Percentiles rank a stretch among this genome's conserved stretches.
phyloP scores from a whole-genome alignment of 805 yeast genomes.

The Priceomyces carsonii region DNA sequence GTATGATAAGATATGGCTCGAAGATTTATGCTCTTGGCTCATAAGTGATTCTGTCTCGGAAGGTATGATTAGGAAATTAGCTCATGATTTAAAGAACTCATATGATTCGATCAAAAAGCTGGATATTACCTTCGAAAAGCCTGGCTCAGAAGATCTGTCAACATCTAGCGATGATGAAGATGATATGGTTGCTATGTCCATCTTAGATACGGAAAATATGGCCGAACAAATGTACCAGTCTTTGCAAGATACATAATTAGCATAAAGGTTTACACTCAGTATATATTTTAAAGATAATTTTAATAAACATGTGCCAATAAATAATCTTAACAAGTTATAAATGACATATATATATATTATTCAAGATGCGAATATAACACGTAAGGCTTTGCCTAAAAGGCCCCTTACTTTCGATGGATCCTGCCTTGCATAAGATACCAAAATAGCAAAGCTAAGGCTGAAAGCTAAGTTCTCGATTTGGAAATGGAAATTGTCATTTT shows the following conservation, averaged over 20 bases:
- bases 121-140: slow-evolving; percentile 59
- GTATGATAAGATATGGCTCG: slow-evolving; percentile 73
- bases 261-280: too few relatives aligned
- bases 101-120: slow-evolving; percentile 36
- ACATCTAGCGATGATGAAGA: slow-evolving; percentile 15
- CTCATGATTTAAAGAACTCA: slow-evolving; percentile 60
- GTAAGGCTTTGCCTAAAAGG: slow-evolving; percentile 34
- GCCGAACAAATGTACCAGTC: slow-evolving; percentile 45
- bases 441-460: slow-evolving; percentile 33
- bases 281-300: background rate
- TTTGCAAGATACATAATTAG: slow-evolving; percentile 9
- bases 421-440: slow-evolving; percentile 32
- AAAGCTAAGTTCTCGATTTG: slow-evolving; percentile 29
- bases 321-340: slow-evolving; percentile 1
- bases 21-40: slow-evolving; percentile 78
- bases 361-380: slow-evolving; percentile 7
- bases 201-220: too few relatives aligned
- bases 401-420: slow-evolving; percentile 34
- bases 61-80: slow-evolving; percentile 56
- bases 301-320: background rate
- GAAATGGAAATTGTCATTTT: slow-evolving; percentile 22
- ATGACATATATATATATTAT: slow-evolving; percentile 1
- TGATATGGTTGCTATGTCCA: too few relatives aligned
- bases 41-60: slow-evolving; percentile 62
- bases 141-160: slow-evolving; percentile 14